Base-by-base conservation (phyloP, 139 green algal species). In the Tetradesmus obliquus region DNA sequence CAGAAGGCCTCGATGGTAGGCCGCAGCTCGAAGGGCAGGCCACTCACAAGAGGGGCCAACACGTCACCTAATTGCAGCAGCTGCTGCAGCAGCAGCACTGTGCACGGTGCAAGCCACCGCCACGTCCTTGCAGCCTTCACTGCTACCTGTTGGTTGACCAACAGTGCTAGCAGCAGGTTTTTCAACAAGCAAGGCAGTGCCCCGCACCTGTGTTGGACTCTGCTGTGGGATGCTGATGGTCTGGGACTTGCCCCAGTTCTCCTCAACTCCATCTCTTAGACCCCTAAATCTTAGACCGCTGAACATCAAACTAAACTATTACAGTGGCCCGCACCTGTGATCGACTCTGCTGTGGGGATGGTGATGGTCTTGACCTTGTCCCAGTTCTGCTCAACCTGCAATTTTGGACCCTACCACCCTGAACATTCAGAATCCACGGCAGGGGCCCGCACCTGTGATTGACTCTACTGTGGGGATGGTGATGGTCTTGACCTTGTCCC, bases 321-420 rank as follows among this genome's bases (percentile, higher is more conserved):
- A 72, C 66, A 24, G 66, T 17, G 5, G 1, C 15, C 15, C 88
- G 7, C 55, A 93, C 84, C 69, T 54, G 85, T 88, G 45, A 87
- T 71, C 2, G 80, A n/a, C 20, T 82, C 90, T 12, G 83, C 84
- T 0, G 93, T 95, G 74, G 95, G 82, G 4, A 98, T 76, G 1
- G 24, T 91, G 53, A 98, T 72, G 69, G 69, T 94, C 24, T 94
- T 93, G 55, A 99, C 95, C 93, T 96, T 95, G 90, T 99, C 97
- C 97, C 97, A 99, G 93, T 99, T 99, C 91, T 97, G 97, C 94
- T 99, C 97, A 71, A 99, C 97, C 5, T 99, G 12, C 15, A 76
- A 22, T 12, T 15, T 12, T 22, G 13, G 12, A 15, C 66, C 66
- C 13, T 76, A 12, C 66, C 13, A 12, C 15, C 1, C 66, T 76